Evolutionary conservation across 2,329 filamentous ascomycete genomes (phyloP).

Genomic region (Pseudocercospora eumusae): DNA sequence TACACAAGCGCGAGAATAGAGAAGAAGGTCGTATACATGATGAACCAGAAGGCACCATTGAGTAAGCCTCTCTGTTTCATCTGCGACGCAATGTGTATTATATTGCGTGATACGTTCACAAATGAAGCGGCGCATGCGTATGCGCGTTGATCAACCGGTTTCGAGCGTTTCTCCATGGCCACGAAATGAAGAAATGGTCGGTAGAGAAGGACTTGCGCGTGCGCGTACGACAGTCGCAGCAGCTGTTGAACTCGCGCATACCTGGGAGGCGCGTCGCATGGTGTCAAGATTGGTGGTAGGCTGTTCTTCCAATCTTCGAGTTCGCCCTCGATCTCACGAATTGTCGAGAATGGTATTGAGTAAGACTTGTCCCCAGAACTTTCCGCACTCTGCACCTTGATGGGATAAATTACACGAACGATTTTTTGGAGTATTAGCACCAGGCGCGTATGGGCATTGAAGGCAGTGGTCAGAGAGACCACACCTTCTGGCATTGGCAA

Average conservation of each 20-base stretch:
- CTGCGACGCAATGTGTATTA: conserved; percentile 76
- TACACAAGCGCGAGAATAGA: conserved; percentile 77
- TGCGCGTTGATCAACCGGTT: conserved; percentile 69
- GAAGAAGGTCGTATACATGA: conserved; percentile 81
- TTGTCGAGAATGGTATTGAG: conserved; percentile 64
- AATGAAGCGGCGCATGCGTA: conserved; percentile 73
- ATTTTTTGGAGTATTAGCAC: conserved; percentile 62
- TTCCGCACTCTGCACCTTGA: conserved; percentile 51
- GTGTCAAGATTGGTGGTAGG: conserved; percentile 74
- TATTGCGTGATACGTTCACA: conserved; percentile 68
- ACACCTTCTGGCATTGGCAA: conserved; percentile 57
- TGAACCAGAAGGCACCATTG: conserved; percentile 85
- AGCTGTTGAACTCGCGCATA: conserved; percentile 65
- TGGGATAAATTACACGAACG: conserved; percentile 64
- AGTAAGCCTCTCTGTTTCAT: conserved; percentile 73
- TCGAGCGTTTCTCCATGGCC: conserved; percentile 57
- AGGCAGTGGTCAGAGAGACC: conserved; percentile 60
- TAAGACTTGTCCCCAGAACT: conserved; percentile 56
- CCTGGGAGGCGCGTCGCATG: conserved; percentile 78
- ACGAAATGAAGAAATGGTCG: conserved; percentile 82
- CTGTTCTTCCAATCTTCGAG: conserved; percentile 64
- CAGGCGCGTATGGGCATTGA: conserved; percentile 62
- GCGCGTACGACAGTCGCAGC: conserved; percentile 75
- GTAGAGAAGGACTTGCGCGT: conserved; percentile 81
- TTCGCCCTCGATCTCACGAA: conserved; percentile 65